Conservation (phyloP, 805 yeast species). For the Wickerhamiella azymoides region DNA sequence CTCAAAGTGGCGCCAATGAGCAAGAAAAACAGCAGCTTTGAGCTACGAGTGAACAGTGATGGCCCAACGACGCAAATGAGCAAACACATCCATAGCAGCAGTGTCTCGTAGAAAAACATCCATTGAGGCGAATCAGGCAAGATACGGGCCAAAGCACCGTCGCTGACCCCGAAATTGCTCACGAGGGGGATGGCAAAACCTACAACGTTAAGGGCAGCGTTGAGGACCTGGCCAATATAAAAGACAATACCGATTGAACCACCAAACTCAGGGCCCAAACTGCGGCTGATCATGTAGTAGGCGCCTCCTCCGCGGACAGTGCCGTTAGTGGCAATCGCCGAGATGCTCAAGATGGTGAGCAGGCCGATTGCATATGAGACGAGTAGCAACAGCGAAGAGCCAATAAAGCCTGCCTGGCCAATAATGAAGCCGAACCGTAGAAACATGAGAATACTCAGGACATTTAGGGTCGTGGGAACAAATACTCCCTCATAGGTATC, state of each 20-base stretch:
- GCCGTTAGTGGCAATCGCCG: slow-evolving; percentile 96
- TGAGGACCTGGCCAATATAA: slow-evolving; percentile 85
- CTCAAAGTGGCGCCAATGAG: slow-evolving; percentile 61
- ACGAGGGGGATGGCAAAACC: slow-evolving; percentile 88
- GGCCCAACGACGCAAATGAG: slow-evolving; percentile 71
- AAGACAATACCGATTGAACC: slow-evolving; percentile 94
- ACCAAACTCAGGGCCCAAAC: slow-evolving; percentile 95
- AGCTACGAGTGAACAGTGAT: slow-evolving; percentile 66
- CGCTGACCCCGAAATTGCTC: slow-evolving; percentile 52
- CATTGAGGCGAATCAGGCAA: slow-evolving; percentile 62
- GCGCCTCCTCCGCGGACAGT: slow-evolving; percentile 98
- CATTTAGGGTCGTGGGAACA: slow-evolving; percentile 85
- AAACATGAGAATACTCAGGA: slow-evolving; percentile 86
- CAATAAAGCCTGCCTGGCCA: slow-evolving; percentile 86
- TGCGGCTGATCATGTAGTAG: slow-evolving; percentile 89
- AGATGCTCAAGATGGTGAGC: slow-evolving; percentile 75
- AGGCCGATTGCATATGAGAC: slow-evolving; percentile 70
- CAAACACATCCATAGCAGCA: slow-evolving; percentile 56
- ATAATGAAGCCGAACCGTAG: slow-evolving; percentile 87
- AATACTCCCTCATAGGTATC: slow-evolving; percentile 84
- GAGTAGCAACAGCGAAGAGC: slow-evolving; percentile 51
- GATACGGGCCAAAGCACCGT: slow-evolving; percentile 41
- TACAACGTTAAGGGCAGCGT: slow-evolving; percentile 79
- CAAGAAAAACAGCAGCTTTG: slow-evolving; percentile 54
- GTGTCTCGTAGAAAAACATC: slow-evolving; percentile 58